phyloP scores from a whole-genome alignment of 345 rosid species.

The Mangifera indica region DNA sequence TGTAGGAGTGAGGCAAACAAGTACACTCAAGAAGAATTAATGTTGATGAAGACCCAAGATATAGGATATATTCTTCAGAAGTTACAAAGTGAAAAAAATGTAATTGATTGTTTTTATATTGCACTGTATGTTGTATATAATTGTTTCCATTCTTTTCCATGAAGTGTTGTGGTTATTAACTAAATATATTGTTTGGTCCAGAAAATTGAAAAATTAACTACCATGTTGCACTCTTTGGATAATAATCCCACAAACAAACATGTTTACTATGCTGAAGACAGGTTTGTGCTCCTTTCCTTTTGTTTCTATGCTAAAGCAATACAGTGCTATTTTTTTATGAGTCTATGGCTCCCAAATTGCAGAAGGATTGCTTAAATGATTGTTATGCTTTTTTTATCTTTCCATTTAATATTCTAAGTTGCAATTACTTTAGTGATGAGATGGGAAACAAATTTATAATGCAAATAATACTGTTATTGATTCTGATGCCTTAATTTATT shows the following conservation, averaged over 20 bases:
- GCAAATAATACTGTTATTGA: neutral
- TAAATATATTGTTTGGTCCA: slow-evolving; percentile 30
- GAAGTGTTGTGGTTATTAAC: neutral
- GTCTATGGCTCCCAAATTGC: neutral
- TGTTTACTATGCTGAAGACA: slow-evolving; percentile 77
- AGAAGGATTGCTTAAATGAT: neutral
- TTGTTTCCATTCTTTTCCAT: neutral
- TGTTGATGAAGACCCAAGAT: slow-evolving; percentile 92
- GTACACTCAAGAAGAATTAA: slow-evolving; percentile 73
- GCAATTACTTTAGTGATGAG: neutral
- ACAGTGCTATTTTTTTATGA: neutral
- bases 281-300: slow-evolving; percentile 37
- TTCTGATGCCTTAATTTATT: neutral
- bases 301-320: neutral
- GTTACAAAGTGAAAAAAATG: slow-evolving; percentile 80
- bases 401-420: neutral
- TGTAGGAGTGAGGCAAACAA: slow-evolving; percentile 66
- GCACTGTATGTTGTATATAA: neutral
- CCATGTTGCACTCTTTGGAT: slow-evolving; percentile 66
- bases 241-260: slow-evolving; percentile 48
- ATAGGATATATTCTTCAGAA: slow-evolving; percentile 82
- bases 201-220: slow-evolving; percentile 82
- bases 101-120: slow-evolving; percentile 11
- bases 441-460: neutral
- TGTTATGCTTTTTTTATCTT: neutral